Evolutionary conservation across 192 early-diverging fungal genomes (phyloP).

Genomic region (Geranomyces michiganensis): DNA sequence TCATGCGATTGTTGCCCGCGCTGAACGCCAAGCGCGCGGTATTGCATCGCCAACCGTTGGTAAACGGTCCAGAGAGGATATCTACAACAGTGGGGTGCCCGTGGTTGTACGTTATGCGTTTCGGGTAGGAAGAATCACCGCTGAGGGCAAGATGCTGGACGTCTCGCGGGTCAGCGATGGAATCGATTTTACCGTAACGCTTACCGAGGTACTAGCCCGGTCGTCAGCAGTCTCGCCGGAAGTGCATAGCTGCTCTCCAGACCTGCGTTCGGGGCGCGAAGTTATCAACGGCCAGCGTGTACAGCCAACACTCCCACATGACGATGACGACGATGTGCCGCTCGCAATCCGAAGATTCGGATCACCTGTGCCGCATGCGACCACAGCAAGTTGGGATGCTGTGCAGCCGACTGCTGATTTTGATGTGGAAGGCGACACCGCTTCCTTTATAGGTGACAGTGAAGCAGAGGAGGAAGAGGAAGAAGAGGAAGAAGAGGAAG

Average conservation of each 20-base stretch:
- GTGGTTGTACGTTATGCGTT: not conserved
- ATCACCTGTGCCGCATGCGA: not conserved
- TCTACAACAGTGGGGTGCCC: not conserved
- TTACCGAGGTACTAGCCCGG: no score
- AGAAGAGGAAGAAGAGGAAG: not conserved
- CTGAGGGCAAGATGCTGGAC: not conserved
- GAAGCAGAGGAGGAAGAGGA: not conserved
- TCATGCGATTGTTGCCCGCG: not conserved
- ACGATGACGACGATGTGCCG: not conserved
- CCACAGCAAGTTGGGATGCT: not conserved
- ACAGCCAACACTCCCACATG: not conserved
- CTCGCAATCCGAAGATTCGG: not conserved
- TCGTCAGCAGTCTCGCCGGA: no score
- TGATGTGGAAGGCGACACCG: not conserved
- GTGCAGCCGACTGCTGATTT: not conserved
- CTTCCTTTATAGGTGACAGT: not conserved
- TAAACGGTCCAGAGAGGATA: not conserved
- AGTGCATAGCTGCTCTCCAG: no score
- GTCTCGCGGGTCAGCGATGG: slow-evolving; percentile 3
- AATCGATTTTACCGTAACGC: no score
- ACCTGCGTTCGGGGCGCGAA: not conserved
- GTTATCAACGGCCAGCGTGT: not conserved
- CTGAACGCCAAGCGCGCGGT: not conserved
- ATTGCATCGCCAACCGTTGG: not conserved
- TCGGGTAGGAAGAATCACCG: not conserved